phyloP scores from a whole-genome alignment of 176 grass and related monocot genomes.

The Zea luxurians region DNA sequence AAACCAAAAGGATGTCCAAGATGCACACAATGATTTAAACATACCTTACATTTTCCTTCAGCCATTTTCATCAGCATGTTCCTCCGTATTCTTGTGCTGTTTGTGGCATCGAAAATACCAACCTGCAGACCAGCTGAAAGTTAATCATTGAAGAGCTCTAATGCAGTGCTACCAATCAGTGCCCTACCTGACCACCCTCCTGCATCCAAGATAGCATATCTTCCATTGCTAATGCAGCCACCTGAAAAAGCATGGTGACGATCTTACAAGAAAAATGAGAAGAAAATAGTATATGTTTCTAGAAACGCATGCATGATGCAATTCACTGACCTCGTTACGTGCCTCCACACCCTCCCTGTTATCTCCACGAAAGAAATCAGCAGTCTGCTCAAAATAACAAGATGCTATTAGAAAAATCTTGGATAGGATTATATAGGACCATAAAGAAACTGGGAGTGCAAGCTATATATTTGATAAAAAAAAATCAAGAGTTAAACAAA shows the following conservation, averaged over 20 bases:
- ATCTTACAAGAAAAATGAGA: conserved; percentile 25
- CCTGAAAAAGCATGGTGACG: conserved; percentile 40
- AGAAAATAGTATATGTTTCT: conserved; percentile 1
- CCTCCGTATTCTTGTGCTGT: conserved; percentile 86
- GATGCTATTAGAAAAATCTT: conserved; percentile 40
- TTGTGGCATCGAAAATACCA: conserved; percentile 99
- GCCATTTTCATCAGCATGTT: conserved; percentile 99
- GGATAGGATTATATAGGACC: conserved; percentile 16
- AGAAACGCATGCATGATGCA: conserved; percentile 19
- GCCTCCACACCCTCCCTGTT: conserved; percentile 97
- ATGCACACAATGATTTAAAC: conserved; percentile 2
- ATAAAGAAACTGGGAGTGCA: conserved; percentile 14
- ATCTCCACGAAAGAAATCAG: conserved; percentile 94
- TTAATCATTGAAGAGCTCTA: conserved; percentile 20
- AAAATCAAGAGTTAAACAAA: not conserved
- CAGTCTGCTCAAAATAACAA: conserved; percentile 63
- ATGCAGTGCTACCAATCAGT: conserved; percentile 13
- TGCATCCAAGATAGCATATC: conserved; percentile 99
- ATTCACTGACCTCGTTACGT: conserved; percentile 81
- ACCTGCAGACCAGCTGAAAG: conserved; percentile 56
- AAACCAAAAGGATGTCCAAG: conserved; percentile 27
- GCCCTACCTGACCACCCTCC: conserved; percentile 82
- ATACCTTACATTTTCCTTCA: conserved; percentile 96
- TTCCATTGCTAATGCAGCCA: conserved; percentile 95
- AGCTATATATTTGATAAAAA: conserved; percentile 17